Evolutionary conservation across 2,329 filamentous ascomycete species (phyloP).

Genomic region (Fusarium acutatum): DNA sequence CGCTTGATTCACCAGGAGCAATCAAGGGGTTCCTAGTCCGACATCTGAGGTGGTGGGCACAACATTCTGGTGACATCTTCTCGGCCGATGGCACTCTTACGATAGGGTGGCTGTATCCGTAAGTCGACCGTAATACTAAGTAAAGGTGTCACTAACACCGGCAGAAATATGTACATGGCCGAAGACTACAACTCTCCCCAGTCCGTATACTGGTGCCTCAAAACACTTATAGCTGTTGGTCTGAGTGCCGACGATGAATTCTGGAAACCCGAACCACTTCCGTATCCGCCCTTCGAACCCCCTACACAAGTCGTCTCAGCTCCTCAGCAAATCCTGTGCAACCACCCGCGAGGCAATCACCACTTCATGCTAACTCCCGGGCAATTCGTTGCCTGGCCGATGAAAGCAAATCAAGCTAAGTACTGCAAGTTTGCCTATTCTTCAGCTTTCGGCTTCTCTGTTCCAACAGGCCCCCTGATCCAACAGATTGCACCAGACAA

Average conservation of each 20-base stretch:
- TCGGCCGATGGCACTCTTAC: constrained; percentile 58
- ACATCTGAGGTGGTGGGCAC: constrained; percentile 60
- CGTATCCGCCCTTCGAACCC: constrained; percentile 25
- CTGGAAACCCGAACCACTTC: constrained; percentile 53
- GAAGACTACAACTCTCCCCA: constrained; percentile 68
- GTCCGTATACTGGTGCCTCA: constrained; percentile 63
- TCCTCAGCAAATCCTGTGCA: constrained; percentile 57
- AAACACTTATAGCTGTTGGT: constrained; percentile 55
- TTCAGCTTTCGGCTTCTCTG: constrained; percentile 56
- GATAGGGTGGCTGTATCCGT: constrained; percentile 52
- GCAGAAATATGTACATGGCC: constrained; percentile 60
- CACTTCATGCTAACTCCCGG: constrained; percentile 54
- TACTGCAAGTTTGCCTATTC: constrained; percentile 60
- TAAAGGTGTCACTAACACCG: not conserved
- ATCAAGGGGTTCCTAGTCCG: constrained; percentile 60
- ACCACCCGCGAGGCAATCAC: constrained; percentile 45
- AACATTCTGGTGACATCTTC: constrained; percentile 54
- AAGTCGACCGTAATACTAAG: accelerated
- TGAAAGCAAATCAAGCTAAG: constrained; percentile 54
- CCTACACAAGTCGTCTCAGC: constrained; percentile 17
- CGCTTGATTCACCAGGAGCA: constrained; percentile 49
- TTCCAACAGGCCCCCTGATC: constrained; percentile 49
- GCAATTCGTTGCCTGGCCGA: constrained; percentile 49
- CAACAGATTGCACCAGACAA: constrained; percentile 49
- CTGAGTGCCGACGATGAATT: constrained; percentile 51